Evolutionary conservation across 2,329 filamentous ascomycete species (phyloP).

Genomic region (Trichoderma guizhouense): DNA sequence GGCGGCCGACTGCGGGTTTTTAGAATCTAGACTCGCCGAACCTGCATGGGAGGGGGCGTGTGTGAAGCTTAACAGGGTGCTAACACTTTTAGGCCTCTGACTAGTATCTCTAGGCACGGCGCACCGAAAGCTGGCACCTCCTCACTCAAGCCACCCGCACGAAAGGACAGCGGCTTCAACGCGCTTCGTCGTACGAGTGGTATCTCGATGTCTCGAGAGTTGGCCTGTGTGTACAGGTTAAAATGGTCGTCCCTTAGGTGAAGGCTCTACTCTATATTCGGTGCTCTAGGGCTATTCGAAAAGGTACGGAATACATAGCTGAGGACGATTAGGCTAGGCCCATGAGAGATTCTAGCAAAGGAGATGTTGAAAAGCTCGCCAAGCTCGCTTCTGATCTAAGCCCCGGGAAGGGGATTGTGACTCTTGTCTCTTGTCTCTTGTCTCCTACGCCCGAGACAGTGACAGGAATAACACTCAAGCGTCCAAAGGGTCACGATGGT

Average conservation of each 20-base stretch:
- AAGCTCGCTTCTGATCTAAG: not conserved
- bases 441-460: not conserved
- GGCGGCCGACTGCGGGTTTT: not conserved
- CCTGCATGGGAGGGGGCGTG: constrained; percentile 10
- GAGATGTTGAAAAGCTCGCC: not conserved
- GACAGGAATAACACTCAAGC: not conserved
- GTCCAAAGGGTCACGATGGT: not conserved
- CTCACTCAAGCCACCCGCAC: not conserved
- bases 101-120: not conserved
- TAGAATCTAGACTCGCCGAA: constrained; percentile 17
- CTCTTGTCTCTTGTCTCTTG: not conserved
- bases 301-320: not conserved
- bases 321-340: not conserved
- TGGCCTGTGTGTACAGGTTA: not conserved
- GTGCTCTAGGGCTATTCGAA: not conserved
- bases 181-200: not conserved
- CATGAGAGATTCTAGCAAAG: not conserved
- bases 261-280: not conserved
- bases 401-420: not conserved
- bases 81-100: not conserved
- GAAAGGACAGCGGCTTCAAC: not conserved
- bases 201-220: not conserved
- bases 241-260: not conserved
- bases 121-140: not conserved
- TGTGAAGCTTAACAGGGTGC: not conserved